Conservation (phyloP, 495 filamentous ascomycete species). For the Aspergillus avenaceus region DNA sequence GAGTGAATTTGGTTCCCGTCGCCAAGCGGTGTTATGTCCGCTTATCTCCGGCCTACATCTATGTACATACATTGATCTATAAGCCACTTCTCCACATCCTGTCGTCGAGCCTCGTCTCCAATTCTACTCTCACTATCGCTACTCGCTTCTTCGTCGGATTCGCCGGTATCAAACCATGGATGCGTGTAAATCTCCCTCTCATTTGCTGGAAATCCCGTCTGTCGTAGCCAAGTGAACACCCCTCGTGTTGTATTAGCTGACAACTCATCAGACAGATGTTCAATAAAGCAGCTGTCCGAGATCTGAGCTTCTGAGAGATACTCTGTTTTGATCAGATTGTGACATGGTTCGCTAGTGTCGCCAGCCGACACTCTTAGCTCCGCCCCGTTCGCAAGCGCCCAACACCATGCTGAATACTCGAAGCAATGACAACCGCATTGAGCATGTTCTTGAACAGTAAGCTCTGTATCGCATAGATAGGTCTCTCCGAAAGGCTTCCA, state of each 20-base stretch:
- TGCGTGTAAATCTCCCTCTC: conserved; percentile 25
- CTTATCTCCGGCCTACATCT: background rate
- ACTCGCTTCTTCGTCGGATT: conserved; percentile 16
- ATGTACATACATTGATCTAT: background rate
- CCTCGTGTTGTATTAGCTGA: conserved; percentile 14
- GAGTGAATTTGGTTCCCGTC: too few species aligned
- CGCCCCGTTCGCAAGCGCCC: conserved; percentile 15
- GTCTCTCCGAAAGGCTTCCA: conserved; percentile 28
- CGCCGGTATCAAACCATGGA: conserved; percentile 27
- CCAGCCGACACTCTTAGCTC: background rate
- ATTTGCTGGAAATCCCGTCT: conserved; percentile 11
- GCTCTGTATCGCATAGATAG: conserved; percentile 19
- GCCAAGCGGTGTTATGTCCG: background rate
- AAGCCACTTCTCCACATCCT: background rate
- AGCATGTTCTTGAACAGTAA: conserved; percentile 21
- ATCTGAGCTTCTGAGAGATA: too few species aligned
- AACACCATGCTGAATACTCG: conserved; percentile 23
- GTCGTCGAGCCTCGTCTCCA: background rate
- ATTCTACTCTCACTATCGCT: conserved; percentile 9
- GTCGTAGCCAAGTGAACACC: conserved; percentile 20
- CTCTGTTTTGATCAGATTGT: too few species aligned
- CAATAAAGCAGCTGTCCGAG: too few species aligned
- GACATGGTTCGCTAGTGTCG: too few species aligned
- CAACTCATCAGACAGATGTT: conserved; percentile 10
- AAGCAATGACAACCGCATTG: conserved; percentile 20